Percentiles rank a stretch among this genome's conserved stretches.
Conservation (phyloP, 345 rosid genomes). For the Anacardium occidentale region DNA sequence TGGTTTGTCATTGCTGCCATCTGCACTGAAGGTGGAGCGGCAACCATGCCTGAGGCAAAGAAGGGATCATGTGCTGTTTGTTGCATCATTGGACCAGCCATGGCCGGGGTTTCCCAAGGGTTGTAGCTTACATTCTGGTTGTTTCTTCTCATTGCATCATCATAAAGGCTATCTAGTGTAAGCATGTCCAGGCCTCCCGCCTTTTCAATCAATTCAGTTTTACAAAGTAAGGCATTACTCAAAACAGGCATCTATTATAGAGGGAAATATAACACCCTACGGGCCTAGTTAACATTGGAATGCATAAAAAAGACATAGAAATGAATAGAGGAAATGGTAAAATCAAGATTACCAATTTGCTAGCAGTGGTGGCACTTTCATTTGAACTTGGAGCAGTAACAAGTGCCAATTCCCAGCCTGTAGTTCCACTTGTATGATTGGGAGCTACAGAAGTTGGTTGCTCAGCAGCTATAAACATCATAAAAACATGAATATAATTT, state of each 20-base stretch:
- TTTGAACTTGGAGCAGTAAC: conserved; percentile 91
- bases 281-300: neutral
- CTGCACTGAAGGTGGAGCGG: conserved; percentile 66
- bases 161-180: conserved; percentile 89
- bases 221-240: conserved; percentile 15
- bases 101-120: conserved; percentile 70
- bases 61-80: conserved; percentile 59
- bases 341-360: conserved; percentile 61
- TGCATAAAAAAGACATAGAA: neutral
- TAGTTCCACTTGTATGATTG: conserved; percentile 45
- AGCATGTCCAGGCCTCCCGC: conserved; percentile 95
- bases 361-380: conserved; percentile 57
- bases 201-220: conserved; percentile 35
- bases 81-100: conserved; percentile 57
- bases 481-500: conserved; percentile 12
- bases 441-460: conserved; percentile 45
- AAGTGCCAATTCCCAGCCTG: conserved; percentile 95
- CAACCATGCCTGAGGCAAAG: conserved; percentile 43
- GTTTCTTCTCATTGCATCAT: conserved; percentile 85
- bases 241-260: neutral
- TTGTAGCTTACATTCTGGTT: conserved; percentile 74
- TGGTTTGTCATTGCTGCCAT: conserved; percentile 71
- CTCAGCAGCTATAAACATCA: conserved; percentile 53
- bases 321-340: neutral
- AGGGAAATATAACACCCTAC: neutral